A percentile compares a stretch with the other conserved stretches of the same genome.
Evolutionary conservation across 345 rosid genomes (phyloP).

Genomic region (Euclidium syriacum): DNA sequence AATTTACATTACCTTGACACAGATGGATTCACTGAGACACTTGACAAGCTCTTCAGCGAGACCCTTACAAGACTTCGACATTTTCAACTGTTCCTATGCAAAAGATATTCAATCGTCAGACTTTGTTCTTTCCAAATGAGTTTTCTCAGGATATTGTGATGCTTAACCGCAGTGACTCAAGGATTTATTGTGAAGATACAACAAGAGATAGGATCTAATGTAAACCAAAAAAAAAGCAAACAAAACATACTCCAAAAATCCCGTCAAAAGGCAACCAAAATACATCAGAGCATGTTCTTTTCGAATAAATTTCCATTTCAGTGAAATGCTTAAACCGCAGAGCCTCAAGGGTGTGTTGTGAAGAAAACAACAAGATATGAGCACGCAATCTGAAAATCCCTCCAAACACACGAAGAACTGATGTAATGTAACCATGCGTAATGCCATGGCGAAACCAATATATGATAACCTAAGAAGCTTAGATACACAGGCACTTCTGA

Average conservation of each 20-base stretch:
- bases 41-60: constrained; percentile 89
- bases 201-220: neutral
- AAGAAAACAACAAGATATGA: neutral
- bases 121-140: neutral
- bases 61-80: constrained; percentile 97
- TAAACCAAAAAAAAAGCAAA: neutral
- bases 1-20: constrained; percentile 50
- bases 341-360: neutral
- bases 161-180: neutral
- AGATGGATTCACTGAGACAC: constrained; percentile 86
- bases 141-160: neutral
- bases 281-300: neutral
- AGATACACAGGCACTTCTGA: too few species aligned
- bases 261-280: neutral
- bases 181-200: neutral
- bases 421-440: too few species aligned
- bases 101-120: constrained; percentile 3
- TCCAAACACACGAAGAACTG: neutral
- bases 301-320: neutral
- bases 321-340: neutral
- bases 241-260: neutral
- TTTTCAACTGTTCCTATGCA: constrained; percentile 24
- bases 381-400: neutral
- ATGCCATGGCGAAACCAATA: too few species aligned
- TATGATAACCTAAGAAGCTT: too few species aligned